phyloP scores from a whole-genome alignment of 2,329 filamentous ascomycete species.

The Teratosphaeria nubilosa region DNA sequence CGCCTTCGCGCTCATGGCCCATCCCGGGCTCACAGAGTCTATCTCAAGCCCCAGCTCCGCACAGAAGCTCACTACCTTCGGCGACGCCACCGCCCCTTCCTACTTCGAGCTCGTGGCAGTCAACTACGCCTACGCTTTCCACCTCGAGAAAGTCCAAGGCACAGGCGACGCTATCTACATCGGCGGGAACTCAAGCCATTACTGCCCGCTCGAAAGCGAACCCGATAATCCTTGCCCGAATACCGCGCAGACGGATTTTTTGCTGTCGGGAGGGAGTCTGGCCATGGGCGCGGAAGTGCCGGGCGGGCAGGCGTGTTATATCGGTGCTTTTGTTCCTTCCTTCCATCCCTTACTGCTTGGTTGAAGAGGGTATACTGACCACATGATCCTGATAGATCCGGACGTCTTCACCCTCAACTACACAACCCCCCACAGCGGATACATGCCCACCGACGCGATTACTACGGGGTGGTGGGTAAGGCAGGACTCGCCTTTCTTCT shows the following conservation, averaged over 20 bases:
- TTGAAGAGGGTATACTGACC: neutral
- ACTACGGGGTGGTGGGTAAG: neutral
- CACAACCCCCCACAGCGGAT: neutral
- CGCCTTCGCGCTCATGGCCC: conserved; percentile 17
- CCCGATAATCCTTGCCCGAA: conserved; percentile 14
- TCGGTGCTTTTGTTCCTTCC: conserved; percentile 5
- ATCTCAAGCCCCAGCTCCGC: neutral
- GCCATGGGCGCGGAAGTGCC: conserved; percentile 17
- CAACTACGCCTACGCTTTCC: neutral
- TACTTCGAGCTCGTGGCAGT: conserved; percentile 6
- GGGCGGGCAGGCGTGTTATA: conserved; percentile 11
- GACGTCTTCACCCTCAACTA: conserved; percentile 12
- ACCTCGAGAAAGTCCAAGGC: conserved; percentile 8
- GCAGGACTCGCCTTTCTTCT: conserved; percentile 12
- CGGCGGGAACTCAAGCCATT: conserved; percentile 19
- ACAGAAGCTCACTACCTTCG: neutral
- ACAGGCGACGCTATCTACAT: conserved; percentile 18
- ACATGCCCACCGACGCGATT: neutral
- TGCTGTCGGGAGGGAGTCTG: conserved; percentile 7
- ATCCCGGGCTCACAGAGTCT: conserved; percentile 16
- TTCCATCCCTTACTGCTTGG: neutral
- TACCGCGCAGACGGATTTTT: conserved; percentile 14
- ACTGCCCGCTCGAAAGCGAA: conserved; percentile 19
- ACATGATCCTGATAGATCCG: conserved; percentile 8
- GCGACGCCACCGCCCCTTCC: conserved; percentile 11